Evolutionary conservation across 2,329 filamentous ascomycete species (phyloP).

Genomic region (Thielaviopsis ethacetica): DNA sequence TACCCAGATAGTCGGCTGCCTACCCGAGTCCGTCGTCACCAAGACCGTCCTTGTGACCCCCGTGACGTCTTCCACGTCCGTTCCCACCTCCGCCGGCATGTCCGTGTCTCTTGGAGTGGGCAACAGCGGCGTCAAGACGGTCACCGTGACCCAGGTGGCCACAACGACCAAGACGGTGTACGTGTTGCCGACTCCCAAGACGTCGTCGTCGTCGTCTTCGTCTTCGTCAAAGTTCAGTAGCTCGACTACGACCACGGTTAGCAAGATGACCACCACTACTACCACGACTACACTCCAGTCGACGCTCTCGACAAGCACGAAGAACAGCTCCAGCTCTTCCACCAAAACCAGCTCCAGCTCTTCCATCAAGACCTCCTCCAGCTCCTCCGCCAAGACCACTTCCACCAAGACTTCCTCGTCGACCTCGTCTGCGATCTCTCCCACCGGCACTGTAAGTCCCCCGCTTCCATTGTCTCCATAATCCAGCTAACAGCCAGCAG

Average conservation of each 20-base stretch:
- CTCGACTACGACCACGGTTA: background rate
- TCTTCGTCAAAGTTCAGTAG: too few species aligned
- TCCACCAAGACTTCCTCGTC: background rate
- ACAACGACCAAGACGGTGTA: background rate
- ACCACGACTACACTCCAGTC: background rate
- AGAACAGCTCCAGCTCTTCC: background rate
- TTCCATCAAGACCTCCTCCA: background rate
- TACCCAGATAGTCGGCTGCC: constrained; percentile 1
- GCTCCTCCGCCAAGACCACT: background rate
- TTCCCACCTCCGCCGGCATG: background rate
- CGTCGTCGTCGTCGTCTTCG: background rate
- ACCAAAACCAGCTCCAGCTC: background rate
- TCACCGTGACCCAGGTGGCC: background rate
- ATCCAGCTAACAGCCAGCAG: background rate
- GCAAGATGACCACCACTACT: background rate
- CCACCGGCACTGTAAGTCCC: background rate
- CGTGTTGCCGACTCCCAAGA: background rate
- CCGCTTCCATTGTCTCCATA: background rate
- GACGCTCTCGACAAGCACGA: background rate
- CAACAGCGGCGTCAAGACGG: background rate
- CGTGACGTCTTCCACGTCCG: background rate
- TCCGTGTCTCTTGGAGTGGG: background rate
- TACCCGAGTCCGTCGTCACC: constrained; percentile 1
- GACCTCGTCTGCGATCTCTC: background rate
- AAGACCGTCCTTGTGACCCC: constrained; percentile 1